These are phyloP conservation scores for Stentor coeruleus DNA, from an alignment of 73 alveolate genomes.

Conservation along the genomic window DNA sequence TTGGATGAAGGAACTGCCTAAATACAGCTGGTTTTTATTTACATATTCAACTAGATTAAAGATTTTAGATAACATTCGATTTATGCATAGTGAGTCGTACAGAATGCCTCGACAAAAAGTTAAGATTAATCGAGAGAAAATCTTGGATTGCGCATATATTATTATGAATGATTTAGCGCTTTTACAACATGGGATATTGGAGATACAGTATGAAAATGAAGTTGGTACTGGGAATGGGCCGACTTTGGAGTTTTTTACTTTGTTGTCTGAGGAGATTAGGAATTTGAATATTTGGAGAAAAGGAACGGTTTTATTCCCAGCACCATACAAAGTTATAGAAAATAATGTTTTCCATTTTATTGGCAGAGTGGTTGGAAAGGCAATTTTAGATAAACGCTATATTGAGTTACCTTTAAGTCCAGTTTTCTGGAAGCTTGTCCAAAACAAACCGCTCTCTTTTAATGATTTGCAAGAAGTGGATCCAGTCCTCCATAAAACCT, in stretches of 20 bases:
- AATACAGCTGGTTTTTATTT: constrained; percentile 3
- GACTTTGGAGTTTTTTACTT: constrained; percentile 24
- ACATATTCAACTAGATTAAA: background rate
- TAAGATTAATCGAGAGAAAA: constrained; percentile 15
- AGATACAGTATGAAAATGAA: constrained; percentile 14
- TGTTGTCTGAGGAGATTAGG: background rate
- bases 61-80: constrained; percentile 3
- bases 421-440: constrained; percentile 76
- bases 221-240: constrained; percentile 29
- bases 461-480: constrained; percentile 21
- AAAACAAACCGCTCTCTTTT: constrained; percentile 50
- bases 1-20: constrained; percentile 15
- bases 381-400: constrained; percentile 86
- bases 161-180: background rate
- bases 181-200: background rate
- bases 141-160: background rate
- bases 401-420: constrained; percentile 81
- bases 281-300: constrained; percentile 23
- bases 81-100: background rate
- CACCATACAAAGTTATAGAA: constrained; percentile 37
- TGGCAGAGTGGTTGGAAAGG: constrained; percentile 89
- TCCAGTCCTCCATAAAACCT: constrained; percentile 22
- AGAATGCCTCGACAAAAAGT: constrained; percentile 32
- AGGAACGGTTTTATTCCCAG: constrained; percentile 71
- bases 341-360: constrained; percentile 21